A percentile compares a stretch with the other conserved stretches of the same genome.
Conservation (phyloP, 2,329 filamentous ascomycete genomes). For the Aspergillus oerlinghausenensis region DNA sequence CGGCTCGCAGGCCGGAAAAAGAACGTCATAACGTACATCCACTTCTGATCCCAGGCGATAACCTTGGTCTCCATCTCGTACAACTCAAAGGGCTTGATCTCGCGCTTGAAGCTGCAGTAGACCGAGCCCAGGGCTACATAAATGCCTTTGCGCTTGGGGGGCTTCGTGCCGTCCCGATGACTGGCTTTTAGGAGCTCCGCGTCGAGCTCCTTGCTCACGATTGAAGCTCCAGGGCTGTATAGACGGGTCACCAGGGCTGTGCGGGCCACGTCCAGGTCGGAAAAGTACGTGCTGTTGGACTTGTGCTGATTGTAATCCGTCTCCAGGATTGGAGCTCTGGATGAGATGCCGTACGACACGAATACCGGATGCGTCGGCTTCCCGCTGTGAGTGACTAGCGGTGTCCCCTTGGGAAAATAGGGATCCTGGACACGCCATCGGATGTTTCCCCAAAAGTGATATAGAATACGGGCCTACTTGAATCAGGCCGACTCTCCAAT, state of each 20-base stretch:
- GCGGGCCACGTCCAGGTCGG: conserved; percentile 77
- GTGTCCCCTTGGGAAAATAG: conserved; percentile 39
- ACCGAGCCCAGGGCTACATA: conserved; percentile 68
- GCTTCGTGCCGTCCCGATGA: conserved; percentile 49
- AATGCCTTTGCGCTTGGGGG: conserved; percentile 48
- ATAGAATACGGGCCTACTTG: conserved; percentile 55
- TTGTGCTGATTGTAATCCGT: conserved; percentile 86
- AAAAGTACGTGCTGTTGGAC: conserved; percentile 79
- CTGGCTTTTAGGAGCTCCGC: conserved; percentile 47
- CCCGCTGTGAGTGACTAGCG: conserved; percentile 28
- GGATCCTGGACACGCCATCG: conserved; percentile 46
- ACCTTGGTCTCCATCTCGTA: conserved; percentile 73
- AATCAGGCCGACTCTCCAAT: conserved; percentile 1
- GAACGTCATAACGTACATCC: conserved; percentile 71
- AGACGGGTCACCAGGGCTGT: conserved; percentile 73
- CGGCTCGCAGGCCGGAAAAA: conserved; percentile 55
- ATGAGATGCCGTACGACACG: conserved; percentile 62
- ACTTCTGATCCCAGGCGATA: conserved; percentile 74
- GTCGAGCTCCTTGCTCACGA: conserved; percentile 50
- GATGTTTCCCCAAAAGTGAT: conserved; percentile 53
- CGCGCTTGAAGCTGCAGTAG: conserved; percentile 66
- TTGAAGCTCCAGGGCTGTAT: conserved; percentile 54
- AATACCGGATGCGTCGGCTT: conserved; percentile 60
- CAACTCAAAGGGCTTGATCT: conserved; percentile 63
- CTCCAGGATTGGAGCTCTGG: conserved; percentile 67